These are phyloP conservation scores for Podaxis sp. DNA, from an alignment of 768 basidiomycete species.

Conservation along the genomic window DNA sequence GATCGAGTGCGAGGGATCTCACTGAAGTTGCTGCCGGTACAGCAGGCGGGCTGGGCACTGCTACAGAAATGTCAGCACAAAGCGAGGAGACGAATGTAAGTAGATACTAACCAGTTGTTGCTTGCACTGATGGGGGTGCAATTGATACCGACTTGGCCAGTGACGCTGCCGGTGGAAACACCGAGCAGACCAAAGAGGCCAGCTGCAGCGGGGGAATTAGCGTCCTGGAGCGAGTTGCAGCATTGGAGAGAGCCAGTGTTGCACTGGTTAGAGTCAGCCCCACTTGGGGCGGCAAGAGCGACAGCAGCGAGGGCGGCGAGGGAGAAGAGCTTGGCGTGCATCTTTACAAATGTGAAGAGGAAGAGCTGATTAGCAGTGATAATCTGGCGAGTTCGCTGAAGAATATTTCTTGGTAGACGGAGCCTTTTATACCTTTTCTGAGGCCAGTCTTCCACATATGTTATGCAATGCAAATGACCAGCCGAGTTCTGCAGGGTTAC, in stretches of 20 bases:
- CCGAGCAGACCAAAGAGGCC: slow-evolving; percentile 21
- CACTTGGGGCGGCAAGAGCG: not conserved
- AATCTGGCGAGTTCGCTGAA: too few relatives aligned
- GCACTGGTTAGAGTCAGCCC: not conserved
- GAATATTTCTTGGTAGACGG: too few relatives aligned
- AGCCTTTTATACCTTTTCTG: too few relatives aligned
- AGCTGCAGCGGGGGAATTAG: not conserved
- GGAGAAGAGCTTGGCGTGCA: slow-evolving; percentile 5
- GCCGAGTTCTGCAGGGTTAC: too few relatives aligned
- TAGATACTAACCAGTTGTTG: slow-evolving; percentile 20
- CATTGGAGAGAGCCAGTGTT: slow-evolving; percentile 2
- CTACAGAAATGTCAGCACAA: slow-evolving; percentile 11
- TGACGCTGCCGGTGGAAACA: slow-evolving; percentile 18
- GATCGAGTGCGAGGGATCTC: not conserved
- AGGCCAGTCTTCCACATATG: too few relatives aligned
- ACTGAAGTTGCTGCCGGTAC: slow-evolving; percentile 25
- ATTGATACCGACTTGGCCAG: slow-evolving; percentile 23
- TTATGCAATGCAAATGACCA: too few relatives aligned
- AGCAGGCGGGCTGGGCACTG: slow-evolving; percentile 27
- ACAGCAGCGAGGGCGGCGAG: not conserved
- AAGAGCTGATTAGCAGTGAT: slow-evolving; percentile 16
- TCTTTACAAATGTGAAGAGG: not conserved
- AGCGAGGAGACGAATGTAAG: not conserved
- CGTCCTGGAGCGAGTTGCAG: slow-evolving; percentile 6
- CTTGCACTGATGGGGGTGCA: slow-evolving; percentile 25